These are phyloP conservation scores for Syzygium jambos DNA, from an alignment of 345 rosid genomes.

Conservation along the genomic window DNA sequence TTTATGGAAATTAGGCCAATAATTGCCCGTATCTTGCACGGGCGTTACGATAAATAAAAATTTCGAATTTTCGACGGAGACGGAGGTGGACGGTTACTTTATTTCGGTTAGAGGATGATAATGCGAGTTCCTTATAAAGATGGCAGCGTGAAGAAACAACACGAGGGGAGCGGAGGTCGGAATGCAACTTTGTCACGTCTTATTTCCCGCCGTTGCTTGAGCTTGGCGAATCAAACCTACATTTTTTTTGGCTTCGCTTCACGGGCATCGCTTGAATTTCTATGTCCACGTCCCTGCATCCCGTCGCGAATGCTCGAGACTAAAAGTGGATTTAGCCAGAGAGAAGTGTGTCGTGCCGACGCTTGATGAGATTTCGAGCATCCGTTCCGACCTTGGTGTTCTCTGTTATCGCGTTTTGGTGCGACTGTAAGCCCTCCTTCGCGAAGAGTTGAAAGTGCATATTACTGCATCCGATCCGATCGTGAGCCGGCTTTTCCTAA, in stretches of 20 bases:
- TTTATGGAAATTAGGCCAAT: fast-evolving
- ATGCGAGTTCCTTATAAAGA: not conserved
- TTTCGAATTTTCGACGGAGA: fast-evolving
- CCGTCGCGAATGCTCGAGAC: not conserved
- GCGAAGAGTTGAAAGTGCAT: too few relatives aligned
- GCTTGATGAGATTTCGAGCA: too few relatives aligned
- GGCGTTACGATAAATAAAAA: not conserved
- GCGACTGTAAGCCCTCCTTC: not conserved
- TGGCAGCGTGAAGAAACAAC: too few relatives aligned
- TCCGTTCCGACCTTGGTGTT: not conserved
- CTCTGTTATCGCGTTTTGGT: not conserved
- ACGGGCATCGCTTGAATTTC: not conserved
- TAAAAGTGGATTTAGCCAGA: not conserved
- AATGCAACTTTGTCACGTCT: not conserved
- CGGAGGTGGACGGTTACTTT: fast-evolving
- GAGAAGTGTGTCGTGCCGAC: too few relatives aligned
- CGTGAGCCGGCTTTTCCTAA: not conserved
- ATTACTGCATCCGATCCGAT: too few relatives aligned
- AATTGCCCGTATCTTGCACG: fast-evolving
- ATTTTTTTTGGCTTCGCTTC: not conserved
- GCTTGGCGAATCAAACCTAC: not conserved
- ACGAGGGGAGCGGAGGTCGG: too few relatives aligned
- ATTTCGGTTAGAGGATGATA: too few relatives aligned
- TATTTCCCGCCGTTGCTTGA: not conserved
- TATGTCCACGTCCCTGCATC: not conserved